Evolutionary conservation across 495 filamentous ascomycete species (phyloP).

Genomic region (Penicillium desertorum): DNA sequence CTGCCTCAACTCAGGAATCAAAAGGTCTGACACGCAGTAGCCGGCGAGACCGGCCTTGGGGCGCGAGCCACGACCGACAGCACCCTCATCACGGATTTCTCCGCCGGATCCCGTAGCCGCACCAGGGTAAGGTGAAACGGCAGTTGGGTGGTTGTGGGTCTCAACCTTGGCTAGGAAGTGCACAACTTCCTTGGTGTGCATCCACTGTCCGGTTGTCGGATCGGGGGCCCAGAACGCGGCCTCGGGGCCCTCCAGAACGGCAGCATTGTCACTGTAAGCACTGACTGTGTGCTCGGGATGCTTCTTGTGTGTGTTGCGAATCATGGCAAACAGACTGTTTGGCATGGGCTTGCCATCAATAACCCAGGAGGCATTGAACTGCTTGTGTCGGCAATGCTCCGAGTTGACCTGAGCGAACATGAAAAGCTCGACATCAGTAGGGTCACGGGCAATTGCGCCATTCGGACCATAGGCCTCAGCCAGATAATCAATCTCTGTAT

Average conservation of each 20-base stretch:
- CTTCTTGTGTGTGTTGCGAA: conserved; percentile 82
- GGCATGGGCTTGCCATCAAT: conserved; percentile 83
- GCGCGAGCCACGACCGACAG: conserved; percentile 86
- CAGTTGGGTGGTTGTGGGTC: conserved; percentile 97
- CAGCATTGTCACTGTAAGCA: conserved; percentile 96
- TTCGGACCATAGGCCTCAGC: conserved; percentile 77
- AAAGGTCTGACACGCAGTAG: conserved; percentile 90
- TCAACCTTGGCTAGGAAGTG: conserved; percentile 94
- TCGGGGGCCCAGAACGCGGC: conserved; percentile 84
- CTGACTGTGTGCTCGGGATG: conserved; percentile 80
- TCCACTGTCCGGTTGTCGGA: conserved; percentile 82
- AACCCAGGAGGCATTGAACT: conserved; percentile 97
- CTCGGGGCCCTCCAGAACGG: conserved; percentile 76
- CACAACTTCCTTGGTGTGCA: conserved; percentile 77
- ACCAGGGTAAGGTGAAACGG: conserved; percentile 78
- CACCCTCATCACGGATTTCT: conserved; percentile 92
- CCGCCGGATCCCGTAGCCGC: conserved; percentile 95
- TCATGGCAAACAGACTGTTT: conserved; percentile 87
- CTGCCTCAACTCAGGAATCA: conserved; percentile 74
- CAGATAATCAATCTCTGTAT: conserved; percentile 89
- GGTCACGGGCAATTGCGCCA: conserved; percentile 64
- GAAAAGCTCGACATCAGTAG: conserved; percentile 92
- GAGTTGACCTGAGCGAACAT: conserved; percentile 95
- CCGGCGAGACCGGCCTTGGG: conserved; percentile 92
- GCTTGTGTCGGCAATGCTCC: conserved; percentile 65